Evolutionary conservation across 257 asterid species (phyloP).

Genomic region (Jacaranda copaia): DNA sequence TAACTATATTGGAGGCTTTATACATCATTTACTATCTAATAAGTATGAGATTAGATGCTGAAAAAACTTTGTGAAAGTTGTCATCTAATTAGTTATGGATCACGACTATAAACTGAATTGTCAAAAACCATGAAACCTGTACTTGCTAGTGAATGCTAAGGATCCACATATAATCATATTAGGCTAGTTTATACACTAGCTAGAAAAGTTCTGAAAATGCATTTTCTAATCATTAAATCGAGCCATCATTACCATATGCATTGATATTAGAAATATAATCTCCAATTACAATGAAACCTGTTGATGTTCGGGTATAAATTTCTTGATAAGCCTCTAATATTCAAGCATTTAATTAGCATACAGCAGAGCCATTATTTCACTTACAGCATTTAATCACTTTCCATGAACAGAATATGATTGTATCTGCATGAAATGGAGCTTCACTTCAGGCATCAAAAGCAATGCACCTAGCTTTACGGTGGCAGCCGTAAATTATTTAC

Average conservation of each 20-base stretch:
- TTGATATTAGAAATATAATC: neutral
- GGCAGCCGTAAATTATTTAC: no score
- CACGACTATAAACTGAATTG: neutral
- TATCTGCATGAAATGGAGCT: no score
- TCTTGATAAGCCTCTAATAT: neutral
- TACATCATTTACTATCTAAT: neutral
- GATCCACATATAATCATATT: neutral
- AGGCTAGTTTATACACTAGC: neutral
- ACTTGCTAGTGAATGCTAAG: neutral
- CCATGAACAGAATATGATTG: neutral
- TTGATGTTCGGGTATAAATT: neutral
- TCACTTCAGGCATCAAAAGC: no score
- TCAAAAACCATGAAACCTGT: neutral
- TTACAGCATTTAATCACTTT: neutral
- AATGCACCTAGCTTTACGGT: no score
- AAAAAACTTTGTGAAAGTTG: neutral
- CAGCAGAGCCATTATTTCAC: neutral
- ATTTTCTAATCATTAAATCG: neutral
- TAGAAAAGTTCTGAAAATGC: neutral
- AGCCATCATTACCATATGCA: neutral
- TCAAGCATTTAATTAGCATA: neutral
- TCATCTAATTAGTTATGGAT: neutral
- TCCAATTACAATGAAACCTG: neutral
- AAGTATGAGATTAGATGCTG: slow-evolving; percentile 3
- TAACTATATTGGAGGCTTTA: neutral